Base-by-base conservation (phyloP, 257 asterid species). In the Nicotiana attenuata region DNA sequence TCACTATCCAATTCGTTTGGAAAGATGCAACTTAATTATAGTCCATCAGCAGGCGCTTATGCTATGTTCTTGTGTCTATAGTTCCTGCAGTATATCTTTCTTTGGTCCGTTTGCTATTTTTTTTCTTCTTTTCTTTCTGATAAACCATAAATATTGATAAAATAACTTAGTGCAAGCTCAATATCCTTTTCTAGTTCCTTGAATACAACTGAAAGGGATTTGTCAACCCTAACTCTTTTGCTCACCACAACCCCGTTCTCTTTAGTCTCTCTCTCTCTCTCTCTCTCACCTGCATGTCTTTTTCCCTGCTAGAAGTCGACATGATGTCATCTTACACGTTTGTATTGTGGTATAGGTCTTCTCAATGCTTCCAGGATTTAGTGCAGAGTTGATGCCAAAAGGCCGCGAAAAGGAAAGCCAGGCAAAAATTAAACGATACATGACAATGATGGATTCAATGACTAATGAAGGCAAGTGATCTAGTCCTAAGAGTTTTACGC, bases 401-500 rank as follows among this genome's bases (percentile, higher is more conserved):
- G 98, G 98, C 35, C 97, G 86, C 65, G 99, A 94, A 85, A 92
- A 93, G 84, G 98, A 93, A 90, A 96, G 97, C 85, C 98, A 91
- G 84, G 89, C 98, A 20, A 96, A 96, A 89, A 86, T 94, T 35
- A 93, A 96, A 87, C 88, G 98, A 80, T 96, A 92, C 84, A 93
- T 93, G 99, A 96, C 98, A 59, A 94, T 96, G 97, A 92, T 94
- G 99, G 99, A 96, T 85, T 96, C 99, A 2, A 96, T 96, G 99
- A 96, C 98, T 59, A 92, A 96, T 78, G 93, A 94, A 90, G 99
- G 98, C 82, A 85, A 89, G 96, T 66, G 75, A 3, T 28, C 31
- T 11, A 29, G 28, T 3, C 35, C 19, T 20, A 35, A 60, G 31
- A 11, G 5, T n/a, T 59, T 33, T 53, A 45, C 17, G 24, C 65